These are phyloP conservation scores for Trichoderma asperellum DNA, from an alignment of 2,329 filamentous ascomycete species.

Conservation along the genomic window DNA sequence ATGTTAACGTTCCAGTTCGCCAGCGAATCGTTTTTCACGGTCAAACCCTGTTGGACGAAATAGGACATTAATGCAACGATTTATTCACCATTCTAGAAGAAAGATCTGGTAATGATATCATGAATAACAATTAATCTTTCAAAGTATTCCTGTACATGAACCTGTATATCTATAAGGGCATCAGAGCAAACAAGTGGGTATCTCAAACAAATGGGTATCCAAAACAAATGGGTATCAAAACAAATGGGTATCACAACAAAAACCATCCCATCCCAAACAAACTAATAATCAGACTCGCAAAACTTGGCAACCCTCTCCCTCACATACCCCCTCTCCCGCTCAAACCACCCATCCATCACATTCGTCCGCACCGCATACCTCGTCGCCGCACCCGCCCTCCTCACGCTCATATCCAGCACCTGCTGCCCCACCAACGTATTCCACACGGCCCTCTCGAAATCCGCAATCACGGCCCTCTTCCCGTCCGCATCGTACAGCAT, in stretches of 20 bases:
- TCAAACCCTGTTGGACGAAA: too few relatives aligned
- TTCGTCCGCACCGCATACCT: too few relatives aligned
- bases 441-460: slow-evolving; percentile 33
- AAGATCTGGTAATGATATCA: too few relatives aligned
- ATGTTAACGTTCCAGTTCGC: too few relatives aligned
- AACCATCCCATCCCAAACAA: background rate
- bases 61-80: too few relatives aligned
- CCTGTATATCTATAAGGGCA: background rate
- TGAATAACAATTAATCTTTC: background rate
- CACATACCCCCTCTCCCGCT: background rate
- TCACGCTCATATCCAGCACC: background rate
- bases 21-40: too few relatives aligned
- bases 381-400: background rate
- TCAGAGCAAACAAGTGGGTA: background rate
- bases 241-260: too few relatives aligned
- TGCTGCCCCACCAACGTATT: background rate
- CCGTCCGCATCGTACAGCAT: slow-evolving; percentile 37
- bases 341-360: background rate
- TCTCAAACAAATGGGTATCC: background rate
- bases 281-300: background rate
- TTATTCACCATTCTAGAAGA: too few relatives aligned
- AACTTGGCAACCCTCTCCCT: background rate
- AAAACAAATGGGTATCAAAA: too few relatives aligned
- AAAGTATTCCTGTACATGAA: background rate
- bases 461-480: slow-evolving; percentile 38